Conservation (phyloP, 2,329 filamentous ascomycete species). For the Fusarium sp. region DNA sequence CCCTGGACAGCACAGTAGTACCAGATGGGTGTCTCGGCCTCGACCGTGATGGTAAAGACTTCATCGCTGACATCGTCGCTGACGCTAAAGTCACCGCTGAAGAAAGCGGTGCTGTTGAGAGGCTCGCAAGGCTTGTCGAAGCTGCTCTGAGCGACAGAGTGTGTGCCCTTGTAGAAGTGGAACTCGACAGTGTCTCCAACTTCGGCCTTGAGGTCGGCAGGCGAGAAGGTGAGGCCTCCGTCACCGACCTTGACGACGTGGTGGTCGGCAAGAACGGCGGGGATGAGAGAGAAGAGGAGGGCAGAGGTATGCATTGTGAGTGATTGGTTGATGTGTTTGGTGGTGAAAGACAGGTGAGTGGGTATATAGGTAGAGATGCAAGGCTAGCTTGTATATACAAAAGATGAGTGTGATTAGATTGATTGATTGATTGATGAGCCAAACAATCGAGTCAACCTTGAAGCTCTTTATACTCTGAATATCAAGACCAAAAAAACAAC, state of each 20-base stretch:
- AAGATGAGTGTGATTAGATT: neutral
- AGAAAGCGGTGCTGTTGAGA: constrained; percentile 61
- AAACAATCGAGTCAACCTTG: neutral
- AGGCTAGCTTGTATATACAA: constrained; percentile 1
- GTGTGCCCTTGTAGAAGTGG: constrained; percentile 61
- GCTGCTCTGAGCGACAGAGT: constrained; percentile 70
- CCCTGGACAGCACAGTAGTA: constrained; percentile 69
- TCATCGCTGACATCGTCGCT: constrained; percentile 18
- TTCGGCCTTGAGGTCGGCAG: constrained; percentile 60
- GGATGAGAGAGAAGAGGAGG: constrained; percentile 22
- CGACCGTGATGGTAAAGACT: constrained; percentile 35
- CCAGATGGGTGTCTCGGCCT: constrained; percentile 67
- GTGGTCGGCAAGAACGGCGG: constrained; percentile 1
- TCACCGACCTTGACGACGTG: constrained; percentile 41
- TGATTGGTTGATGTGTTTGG: neutral
- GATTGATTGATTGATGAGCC: neutral
- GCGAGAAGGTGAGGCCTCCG: constrained; percentile 58
- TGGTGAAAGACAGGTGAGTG: neutral
- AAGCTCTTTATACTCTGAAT: constrained; percentile 1
- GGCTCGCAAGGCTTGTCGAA: constrained; percentile 70
- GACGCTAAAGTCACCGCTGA: constrained; percentile 42
- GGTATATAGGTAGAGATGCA: neutral
- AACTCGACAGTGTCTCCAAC: constrained; percentile 60
- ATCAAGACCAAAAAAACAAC: neutral
- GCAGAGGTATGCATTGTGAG: constrained; percentile 25